Base-by-base conservation (phyloP, 2,329 filamentous ascomycete species). In the Lachnellula cervina region DNA sequence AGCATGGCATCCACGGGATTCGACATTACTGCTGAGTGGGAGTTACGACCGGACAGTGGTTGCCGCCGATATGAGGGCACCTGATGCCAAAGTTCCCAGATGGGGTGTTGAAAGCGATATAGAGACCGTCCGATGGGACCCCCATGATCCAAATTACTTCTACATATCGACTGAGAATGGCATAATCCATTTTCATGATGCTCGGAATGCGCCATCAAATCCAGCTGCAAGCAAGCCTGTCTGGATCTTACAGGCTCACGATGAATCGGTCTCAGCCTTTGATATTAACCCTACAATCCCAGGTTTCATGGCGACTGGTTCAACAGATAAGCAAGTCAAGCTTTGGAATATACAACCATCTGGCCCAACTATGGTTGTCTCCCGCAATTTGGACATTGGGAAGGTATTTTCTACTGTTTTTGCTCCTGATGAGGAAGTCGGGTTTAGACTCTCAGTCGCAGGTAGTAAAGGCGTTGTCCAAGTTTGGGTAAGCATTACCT, bases 81-180 rank as follows among this genome's bases (percentile, higher is more conserved):
- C 93, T 14, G 89, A 92, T 53, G 86, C 89, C 46, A 87, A 88
- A 70, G 84, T 80, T 21, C 87, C 90, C 13, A 82, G 89, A 66
- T 97, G 94, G 90, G 90, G 89, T 28, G 93, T 97, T 2, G 93
- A 97, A 74, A 91, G 89, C 71, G 94, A 99, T 68, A 91, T 99
- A 42, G 94, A 99, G 78, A 88, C 84, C 60, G 85, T 97, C 38
- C 82, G 84, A 64, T 99, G 94, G 93, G 89, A 99, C 74, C 88
- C 90, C 16, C 93, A 97, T 71, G 86, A 97, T 72, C 77, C 86
- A 5, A 95, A 97, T 79, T 91, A 82, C 78, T 99, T 99, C 77
- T 99, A 89, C 73, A 89, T 95, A 56, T 92, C 92, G 13, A 99
- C 94, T 4, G 94, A 99, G 71, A 88, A 83, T 65, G 94, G 94